phyloP scores from a whole-genome alignment of 1,284 basidiomycete species.

The Pisolithus thermaeus region DNA sequence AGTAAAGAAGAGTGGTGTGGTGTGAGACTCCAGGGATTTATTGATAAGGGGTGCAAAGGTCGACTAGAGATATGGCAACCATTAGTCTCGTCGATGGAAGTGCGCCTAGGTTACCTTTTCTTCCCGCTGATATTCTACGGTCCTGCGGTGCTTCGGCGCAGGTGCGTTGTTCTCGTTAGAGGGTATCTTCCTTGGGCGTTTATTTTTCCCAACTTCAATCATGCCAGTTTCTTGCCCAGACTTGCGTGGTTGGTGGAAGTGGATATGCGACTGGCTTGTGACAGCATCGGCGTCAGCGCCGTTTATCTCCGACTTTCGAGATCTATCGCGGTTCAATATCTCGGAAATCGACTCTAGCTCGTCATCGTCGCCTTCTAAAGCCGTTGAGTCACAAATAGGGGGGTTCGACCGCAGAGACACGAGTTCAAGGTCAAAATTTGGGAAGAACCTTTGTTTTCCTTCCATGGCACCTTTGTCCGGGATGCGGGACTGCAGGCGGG shows the following conservation, averaged over 20 bases:
- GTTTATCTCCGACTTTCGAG: constrained; percentile 21
- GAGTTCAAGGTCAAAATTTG: constrained; percentile 52
- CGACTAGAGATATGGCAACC: neutral
- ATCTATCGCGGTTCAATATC: constrained; percentile 20
- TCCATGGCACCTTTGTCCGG: constrained; percentile 20
- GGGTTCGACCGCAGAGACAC: constrained; percentile 36
- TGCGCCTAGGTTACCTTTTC: neutral
- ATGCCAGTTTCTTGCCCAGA: too few relatives aligned
- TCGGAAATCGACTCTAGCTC: constrained; percentile 43
- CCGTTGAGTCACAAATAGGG: constrained; percentile 10
- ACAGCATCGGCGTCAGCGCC: constrained; percentile 35
- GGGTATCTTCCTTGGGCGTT: neutral
- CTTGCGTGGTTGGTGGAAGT: neutral
- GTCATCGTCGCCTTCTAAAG: constrained; percentile 35
- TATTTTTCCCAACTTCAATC: neutral
- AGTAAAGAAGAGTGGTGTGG: constrained; percentile 1
- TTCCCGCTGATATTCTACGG: neutral
- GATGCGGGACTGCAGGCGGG: constrained; percentile 43
- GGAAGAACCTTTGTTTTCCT: constrained; percentile 26
- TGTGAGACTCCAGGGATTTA: neutral
- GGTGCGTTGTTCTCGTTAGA: neutral
- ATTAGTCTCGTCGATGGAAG: neutral
- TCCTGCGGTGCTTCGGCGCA: neutral
- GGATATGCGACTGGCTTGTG: constrained; percentile 9
- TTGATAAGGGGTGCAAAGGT: neutral